Conservation (phyloP, 108 stramenopile genomes). For the Discostella stelligeroides region DNA sequence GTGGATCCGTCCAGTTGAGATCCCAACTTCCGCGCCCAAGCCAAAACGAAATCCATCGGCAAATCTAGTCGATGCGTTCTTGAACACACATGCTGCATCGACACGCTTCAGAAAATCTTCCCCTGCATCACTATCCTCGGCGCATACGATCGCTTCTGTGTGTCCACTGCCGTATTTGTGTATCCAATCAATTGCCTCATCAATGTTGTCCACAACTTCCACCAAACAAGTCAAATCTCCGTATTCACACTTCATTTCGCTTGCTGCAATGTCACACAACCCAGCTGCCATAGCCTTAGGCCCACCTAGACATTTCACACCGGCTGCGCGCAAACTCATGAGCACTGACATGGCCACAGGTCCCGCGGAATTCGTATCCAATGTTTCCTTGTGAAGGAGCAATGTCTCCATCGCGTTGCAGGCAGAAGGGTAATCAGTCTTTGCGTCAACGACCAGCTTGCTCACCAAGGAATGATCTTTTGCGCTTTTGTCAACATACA, state of each 20-base stretch:
- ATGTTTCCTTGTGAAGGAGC: constrained; percentile 86
- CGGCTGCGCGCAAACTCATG: constrained; percentile 79
- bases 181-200: constrained; percentile 95
- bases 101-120: constrained; percentile 90
- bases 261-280: constrained; percentile 69
- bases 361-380: constrained; percentile 42
- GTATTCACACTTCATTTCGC: constrained; percentile 89
- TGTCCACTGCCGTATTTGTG: constrained; percentile 93
- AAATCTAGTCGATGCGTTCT: constrained; percentile 97
- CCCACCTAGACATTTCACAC: constrained; percentile 90
- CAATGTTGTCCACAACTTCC: constrained; percentile 87
- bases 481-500: constrained; percentile 93
- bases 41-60: constrained; percentile 99
- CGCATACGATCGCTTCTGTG: constrained; percentile 95
- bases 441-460: constrained; percentile 89
- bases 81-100: constrained; percentile 97
- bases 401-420: constrained; percentile 99
- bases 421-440: constrained; percentile 98
- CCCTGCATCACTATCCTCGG: constrained; percentile 78
- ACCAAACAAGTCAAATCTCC: constrained; percentile 93
- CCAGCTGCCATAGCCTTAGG: constrained; percentile 81
- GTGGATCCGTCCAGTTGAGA: constrained; percentile 96
- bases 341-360: constrained; percentile 72
- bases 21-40: constrained; percentile 97
- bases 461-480: constrained; percentile 55